Evolutionary conservation across 345 rosid genomes (phyloP).

Genomic region (Orychophragmus violaceus): DNA sequence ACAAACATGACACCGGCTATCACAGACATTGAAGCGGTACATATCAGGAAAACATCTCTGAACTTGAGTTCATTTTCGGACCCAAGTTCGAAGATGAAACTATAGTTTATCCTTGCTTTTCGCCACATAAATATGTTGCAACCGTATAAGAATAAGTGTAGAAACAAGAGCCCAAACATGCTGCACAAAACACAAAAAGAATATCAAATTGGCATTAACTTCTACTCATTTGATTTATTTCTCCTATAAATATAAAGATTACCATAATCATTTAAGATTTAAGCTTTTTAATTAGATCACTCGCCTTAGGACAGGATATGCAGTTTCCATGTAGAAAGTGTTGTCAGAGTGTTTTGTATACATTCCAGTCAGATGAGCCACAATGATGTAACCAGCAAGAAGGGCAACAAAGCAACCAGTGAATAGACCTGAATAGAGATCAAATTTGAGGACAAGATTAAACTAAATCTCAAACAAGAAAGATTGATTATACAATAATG

Average conservation of each 20-base stretch:
- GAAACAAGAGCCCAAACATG: slow-evolving; percentile 83
- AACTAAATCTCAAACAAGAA: slow-evolving; percentile 1
- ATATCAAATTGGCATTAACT: background rate
- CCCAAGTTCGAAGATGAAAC: slow-evolving; percentile 82
- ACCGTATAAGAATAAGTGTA: slow-evolving; percentile 84
- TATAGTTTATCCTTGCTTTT: slow-evolving; percentile 80
- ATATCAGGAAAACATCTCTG: slow-evolving; percentile 82
- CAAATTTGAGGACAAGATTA: background rate
- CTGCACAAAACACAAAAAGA: slow-evolving; percentile 49
- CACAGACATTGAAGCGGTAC: slow-evolving; percentile 66
- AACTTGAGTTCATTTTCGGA: slow-evolving; percentile 82
- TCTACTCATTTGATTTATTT: background rate
- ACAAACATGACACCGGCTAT: slow-evolving; percentile 74
- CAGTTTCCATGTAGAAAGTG: slow-evolving; percentile 93
- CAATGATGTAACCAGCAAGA: slow-evolving; percentile 75
- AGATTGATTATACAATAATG: slow-evolving; percentile 5
- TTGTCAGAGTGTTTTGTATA: slow-evolving; percentile 51
- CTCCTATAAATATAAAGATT: background rate
- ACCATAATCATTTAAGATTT: background rate
- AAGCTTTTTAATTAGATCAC: slow-evolving; percentile 9
- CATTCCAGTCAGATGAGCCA: slow-evolving; percentile 88
- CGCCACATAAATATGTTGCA: slow-evolving; percentile 95
- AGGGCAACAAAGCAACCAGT: slow-evolving; percentile 90
- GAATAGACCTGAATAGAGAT: slow-evolving; percentile 61
- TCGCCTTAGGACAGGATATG: slow-evolving; percentile 92